Evolutionary conservation across 306 rosid genomes (phyloP).

Genomic region (Glycine soja): DNA sequence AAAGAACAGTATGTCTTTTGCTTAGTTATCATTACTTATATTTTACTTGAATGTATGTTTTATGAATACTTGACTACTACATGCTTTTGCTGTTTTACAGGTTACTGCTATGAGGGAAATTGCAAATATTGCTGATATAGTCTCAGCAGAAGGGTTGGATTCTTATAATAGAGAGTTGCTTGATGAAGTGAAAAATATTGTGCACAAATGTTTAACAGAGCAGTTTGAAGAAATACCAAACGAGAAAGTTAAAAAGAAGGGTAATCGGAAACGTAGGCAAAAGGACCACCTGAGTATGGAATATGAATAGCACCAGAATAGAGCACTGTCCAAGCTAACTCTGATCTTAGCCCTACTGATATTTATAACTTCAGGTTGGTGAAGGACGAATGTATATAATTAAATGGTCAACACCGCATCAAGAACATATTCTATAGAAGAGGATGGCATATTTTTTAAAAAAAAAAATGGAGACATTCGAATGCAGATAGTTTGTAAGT

Average conservation of each 20-base stretch:
- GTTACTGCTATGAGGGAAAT: slow-evolving; percentile 78
- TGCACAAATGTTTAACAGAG: slow-evolving; percentile 66
- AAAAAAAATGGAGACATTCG: slow-evolving; percentile 12
- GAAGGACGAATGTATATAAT: slow-evolving; percentile 29
- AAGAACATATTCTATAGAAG: slow-evolving; percentile 33
- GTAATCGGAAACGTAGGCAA: slow-evolving; percentile 65
- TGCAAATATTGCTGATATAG: slow-evolving; percentile 61
- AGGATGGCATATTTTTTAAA: slow-evolving; percentile 6
- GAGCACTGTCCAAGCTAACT: slow-evolving; percentile 34
- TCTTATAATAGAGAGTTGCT: slow-evolving; percentile 63
- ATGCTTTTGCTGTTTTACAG: slow-evolving; percentile 39
- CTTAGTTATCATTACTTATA: slow-evolving; percentile 4
- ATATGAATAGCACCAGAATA: slow-evolving; percentile 41
- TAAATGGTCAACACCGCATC: slow-evolving; percentile 21
- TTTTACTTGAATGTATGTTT: slow-evolving; percentile 24
- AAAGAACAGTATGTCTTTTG: slow-evolving; percentile 64
- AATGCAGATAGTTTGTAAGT: slow-evolving; percentile 40
- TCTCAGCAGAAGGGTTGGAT: slow-evolving; percentile 74
- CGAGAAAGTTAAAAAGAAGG: slow-evolving; percentile 62
- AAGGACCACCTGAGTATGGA: slow-evolving; percentile 49
- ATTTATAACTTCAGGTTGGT: slow-evolving; percentile 22
- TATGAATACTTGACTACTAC: slow-evolving; percentile 6
- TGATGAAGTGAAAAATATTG: slow-evolving; percentile 65
- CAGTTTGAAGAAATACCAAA: slow-evolving; percentile 63
- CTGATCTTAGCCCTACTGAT: slow-evolving; percentile 26